A percentile compares a stretch with the other conserved stretches of the same genome.
phyloP scores from a whole-genome alignment of 2,329 filamentous ascomycete genomes.

The Botrytis squamosa region DNA sequence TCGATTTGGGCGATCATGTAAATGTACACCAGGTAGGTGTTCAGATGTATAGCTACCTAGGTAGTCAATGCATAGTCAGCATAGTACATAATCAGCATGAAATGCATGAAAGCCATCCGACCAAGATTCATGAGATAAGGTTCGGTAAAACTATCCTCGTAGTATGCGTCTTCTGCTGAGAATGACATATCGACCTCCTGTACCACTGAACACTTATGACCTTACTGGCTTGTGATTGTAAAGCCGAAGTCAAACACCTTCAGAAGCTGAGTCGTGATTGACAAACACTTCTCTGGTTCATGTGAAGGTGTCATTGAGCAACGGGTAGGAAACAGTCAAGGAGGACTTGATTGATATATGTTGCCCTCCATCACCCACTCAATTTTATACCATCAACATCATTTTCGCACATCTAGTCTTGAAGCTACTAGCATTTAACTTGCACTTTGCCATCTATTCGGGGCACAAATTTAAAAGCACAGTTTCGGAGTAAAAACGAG shows the following conservation, averaged over 20 bases:
- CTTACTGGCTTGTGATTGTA: neutral
- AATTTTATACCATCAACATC: neutral
- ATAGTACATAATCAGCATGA: too few species aligned
- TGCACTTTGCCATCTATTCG: neutral
- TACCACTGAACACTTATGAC: neutral
- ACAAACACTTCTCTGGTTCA: neutral
- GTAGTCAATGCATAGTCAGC: too few species aligned
- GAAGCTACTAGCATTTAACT: accelerated
- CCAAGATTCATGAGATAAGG: neutral
- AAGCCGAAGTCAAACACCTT: neutral
- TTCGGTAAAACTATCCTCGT: neutral
- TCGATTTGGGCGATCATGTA: too few species aligned
- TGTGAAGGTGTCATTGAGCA: neutral
- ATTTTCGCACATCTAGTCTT: neutral
- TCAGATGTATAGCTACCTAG: too few species aligned
- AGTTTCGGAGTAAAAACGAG: neutral
- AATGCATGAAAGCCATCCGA: neutral
- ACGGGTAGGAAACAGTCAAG: neutral
- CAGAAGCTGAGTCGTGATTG: neutral
- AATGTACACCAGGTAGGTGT: too few species aligned
- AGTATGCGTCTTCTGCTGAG: neutral
- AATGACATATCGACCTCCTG: neutral
- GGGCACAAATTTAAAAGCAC: neutral
- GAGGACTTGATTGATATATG: neutral
- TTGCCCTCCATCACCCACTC: neutral